Evolutionary conservation across 1,284 basidiomycete species (phyloP).

Genomic region (Moesziomyces sp.): DNA sequence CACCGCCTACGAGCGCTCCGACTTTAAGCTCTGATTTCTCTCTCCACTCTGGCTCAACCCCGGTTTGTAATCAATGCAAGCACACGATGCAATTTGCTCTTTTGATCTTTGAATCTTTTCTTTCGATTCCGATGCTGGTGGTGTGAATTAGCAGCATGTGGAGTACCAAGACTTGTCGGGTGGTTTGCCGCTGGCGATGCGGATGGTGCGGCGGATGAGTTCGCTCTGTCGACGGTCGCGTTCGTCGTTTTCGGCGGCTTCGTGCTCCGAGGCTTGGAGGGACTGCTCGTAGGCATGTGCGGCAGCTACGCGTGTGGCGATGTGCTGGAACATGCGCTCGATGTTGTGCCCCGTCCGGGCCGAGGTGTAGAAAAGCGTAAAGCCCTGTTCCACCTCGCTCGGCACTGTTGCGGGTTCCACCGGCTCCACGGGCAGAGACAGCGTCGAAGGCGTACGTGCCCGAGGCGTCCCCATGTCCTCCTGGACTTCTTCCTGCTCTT

Average conservation of each 20-base stretch:
- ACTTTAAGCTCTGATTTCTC: slow-evolving; percentile 50
- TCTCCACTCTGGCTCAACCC: not conserved
- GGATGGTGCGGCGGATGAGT: slow-evolving; percentile 29
- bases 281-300: slow-evolving; percentile 18
- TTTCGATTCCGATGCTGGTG: no score
- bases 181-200: slow-evolving; percentile 40
- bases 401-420: not conserved
- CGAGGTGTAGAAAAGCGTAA: slow-evolving; percentile 59
- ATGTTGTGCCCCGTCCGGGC: slow-evolving; percentile 50
- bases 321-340: slow-evolving; percentile 51
- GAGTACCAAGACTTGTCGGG: slow-evolving; percentile 10
- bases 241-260: slow-evolving; percentile 2
- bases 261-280: not conserved
- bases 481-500: slow-evolving; percentile 11
- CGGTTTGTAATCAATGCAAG: no score
- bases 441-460: slow-evolving; percentile 15
- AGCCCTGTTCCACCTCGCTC: slow-evolving; percentile 43
- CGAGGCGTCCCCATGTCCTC: not conserved
- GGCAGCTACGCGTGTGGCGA: slow-evolving; percentile 36
- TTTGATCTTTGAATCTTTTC: not conserved
- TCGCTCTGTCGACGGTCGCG: slow-evolving; percentile 13
- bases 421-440: slow-evolving; percentile 11
- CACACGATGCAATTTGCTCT: not conserved
- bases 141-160: slow-evolving; percentile 11
- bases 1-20: slow-evolving; percentile 49